Evolutionary conservation across 768 basidiomycete species (phyloP), one percentile per base, ranked within the genome.

Genomic region (Boletus subcaerulescens): DNA sequence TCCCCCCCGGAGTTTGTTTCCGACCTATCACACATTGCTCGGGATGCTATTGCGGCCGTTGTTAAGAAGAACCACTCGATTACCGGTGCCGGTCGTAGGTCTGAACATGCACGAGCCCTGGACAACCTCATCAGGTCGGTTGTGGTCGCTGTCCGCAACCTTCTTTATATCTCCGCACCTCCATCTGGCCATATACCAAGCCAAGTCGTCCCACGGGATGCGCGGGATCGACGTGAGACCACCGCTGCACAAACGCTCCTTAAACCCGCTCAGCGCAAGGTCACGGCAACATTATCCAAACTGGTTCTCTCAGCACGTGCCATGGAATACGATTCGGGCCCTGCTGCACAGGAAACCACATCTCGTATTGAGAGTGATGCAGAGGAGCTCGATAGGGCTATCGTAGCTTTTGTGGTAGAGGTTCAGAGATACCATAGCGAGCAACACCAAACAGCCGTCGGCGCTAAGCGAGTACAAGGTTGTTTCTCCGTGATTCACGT

Each of bases 261-360:
- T 41, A 93, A 92, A 69, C 86, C 87, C 8, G 84, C 85, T 0
- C 91, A 92, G 53, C 79, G 91, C 48, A 91, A 91, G 62, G 87
- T 96, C 32, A 91, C 92, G 3, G 90, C 92, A 9, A 93, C 92
- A 0, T 76, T 96, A 10, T 94, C 91, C 18, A 88, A 94, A 67
- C 77, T 98, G 29, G 90, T 96, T 31, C 81, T 97, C 3, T 91
- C 89, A 9, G 86, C 91, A n/a, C 87, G 96, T 46, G 93, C 94
- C 0, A 86, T 91, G 73, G 84, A 89, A 62, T 91, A 89, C 56
- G 87, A 91, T 63, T 86, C 87, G 0, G 85, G 84, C 15, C 79
- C 81, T 2, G 76, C 82, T 22, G 69, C 83, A 5, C 69, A 77
- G 12, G 85, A 89, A 56, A 87, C 86, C 14, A 76, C 84, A 1